phyloP scores from a whole-genome alignment of 345 rosid species.

The Pistacia atlantica region DNA sequence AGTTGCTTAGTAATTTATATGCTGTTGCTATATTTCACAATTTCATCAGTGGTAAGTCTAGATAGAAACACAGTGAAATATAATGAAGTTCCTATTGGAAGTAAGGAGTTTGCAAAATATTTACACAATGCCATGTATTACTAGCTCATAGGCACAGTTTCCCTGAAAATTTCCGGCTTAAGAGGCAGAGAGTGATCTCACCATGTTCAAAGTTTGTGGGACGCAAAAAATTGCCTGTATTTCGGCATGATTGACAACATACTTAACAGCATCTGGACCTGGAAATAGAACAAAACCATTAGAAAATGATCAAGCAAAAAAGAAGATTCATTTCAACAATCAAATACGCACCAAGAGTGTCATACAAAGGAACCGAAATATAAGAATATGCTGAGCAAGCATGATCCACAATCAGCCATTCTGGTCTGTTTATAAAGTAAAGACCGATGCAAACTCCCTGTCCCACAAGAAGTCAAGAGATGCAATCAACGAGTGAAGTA shows the following conservation, averaged over 20 bases:
- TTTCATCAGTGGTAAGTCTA: neutral
- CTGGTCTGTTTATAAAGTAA: slow-evolving; percentile 80
- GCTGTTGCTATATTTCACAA: neutral
- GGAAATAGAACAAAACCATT: slow-evolving; percentile 22
- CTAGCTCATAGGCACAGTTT: neutral
- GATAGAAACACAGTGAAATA: neutral
- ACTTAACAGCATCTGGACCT: slow-evolving; percentile 95
- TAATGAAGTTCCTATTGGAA: neutral
- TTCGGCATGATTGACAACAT: slow-evolving; percentile 71
- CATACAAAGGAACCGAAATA: slow-evolving; percentile 85
- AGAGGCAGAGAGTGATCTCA: slow-evolving; percentile 42
- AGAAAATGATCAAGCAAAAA: slow-evolving; percentile 14
- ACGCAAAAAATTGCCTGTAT: slow-evolving; percentile 81
- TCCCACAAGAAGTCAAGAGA: slow-evolving; percentile 26
- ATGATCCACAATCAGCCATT: slow-evolving; percentile 92
- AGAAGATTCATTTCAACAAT: neutral
- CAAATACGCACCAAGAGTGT: slow-evolving; percentile 75
- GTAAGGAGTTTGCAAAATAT: slow-evolving; percentile 3
- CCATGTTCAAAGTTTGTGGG: slow-evolving; percentile 72
- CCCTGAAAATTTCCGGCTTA: neutral
- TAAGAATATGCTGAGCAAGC: slow-evolving; percentile 96
- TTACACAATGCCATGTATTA: neutral
- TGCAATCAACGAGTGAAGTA: neutral
- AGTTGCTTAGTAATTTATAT: neutral
- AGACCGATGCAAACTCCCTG: slow-evolving; percentile 83